Evolutionary conservation across 306 rosid genomes (phyloP).

Genomic region (Cotoneaster glaucophyllus): DNA sequence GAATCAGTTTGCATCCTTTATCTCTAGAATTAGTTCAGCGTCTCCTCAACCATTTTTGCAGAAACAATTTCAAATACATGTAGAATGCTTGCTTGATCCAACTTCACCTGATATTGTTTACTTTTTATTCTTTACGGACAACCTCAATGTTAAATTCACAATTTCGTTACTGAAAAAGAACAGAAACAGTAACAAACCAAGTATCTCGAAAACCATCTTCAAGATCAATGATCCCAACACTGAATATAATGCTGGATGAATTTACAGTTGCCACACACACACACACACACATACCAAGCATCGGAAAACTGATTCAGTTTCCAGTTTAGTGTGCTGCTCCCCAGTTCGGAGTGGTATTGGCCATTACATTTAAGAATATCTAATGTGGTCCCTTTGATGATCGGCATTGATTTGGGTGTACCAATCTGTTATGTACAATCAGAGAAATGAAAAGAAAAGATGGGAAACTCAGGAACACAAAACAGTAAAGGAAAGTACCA

Average conservation of each 20-base stretch:
- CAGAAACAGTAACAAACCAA: background rate
- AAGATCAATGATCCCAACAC: background rate
- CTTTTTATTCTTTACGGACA: constrained; percentile 60
- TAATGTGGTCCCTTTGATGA: too few species aligned
- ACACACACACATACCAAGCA: background rate
- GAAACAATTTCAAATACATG: too few species aligned
- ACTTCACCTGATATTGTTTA: constrained; percentile 28
- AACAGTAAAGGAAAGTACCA: too few species aligned
- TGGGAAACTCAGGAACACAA: too few species aligned
- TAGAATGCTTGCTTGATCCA: background rate
- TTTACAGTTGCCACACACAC: background rate
- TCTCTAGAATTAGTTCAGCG: too few species aligned
- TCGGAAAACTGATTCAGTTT: background rate
- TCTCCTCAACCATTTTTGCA: too few species aligned
- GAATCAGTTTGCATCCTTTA: too few species aligned
- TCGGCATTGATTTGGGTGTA: too few species aligned
- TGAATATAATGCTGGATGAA: background rate
- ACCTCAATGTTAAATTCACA: constrained; percentile 42
- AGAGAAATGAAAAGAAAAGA: too few species aligned
- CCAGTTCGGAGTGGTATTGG: background rate
- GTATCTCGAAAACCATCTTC: background rate
- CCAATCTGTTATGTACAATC: too few species aligned
- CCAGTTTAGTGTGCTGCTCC: background rate
- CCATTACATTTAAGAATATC: background rate
- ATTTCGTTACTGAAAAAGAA: background rate